Base-by-base conservation (phyloP, 1,284 basidiomycete species). In the Tilletiaria anomala region DNA sequence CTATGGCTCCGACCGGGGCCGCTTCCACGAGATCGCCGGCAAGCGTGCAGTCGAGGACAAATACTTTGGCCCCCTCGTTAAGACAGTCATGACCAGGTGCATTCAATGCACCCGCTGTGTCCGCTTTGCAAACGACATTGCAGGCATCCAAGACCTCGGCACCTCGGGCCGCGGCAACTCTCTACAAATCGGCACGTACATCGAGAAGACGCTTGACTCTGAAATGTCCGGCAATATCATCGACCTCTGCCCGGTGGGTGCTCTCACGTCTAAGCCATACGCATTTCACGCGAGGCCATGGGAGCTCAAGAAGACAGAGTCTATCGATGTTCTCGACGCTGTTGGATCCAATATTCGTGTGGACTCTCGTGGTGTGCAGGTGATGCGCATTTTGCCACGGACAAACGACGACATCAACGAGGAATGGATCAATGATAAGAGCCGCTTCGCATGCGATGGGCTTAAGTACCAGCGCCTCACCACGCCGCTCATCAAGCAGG, bases 371-470 rank as follows among this genome's bases (percentile, higher is more conserved):
- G 89, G 89, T 43, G 80, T 91, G 8, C 79, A 87, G 68, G 91
- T 97, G 51, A 97, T 97, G 88, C 81, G 91, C 37, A 77, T 99
- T 58, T 86, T 93, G 65, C 93, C 93, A 3, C 78, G 83, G 58
- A 82, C 86, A 45, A 97, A 97, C 69, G 91, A 97, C 70, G 86
- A 94, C 56, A 81, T 99, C 49, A 99, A 99, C 70, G 93, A 99
- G 73, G 93, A 99, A 70, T 97, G 93, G 91, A 93, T 99, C 70
- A 89, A 79, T 70, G 91, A 99, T 76, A 97, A 97, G 77, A 91
- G 91, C 2, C 83, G 93, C 48, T 91, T 86, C 69, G 85, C 91
- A 2, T 83, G 86, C 68, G 93, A 99, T 60, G 93, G 93, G 32
- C 77, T 99, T 39, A 81, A 80, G 61, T 91, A 86, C 75, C 93